phyloP scores from a whole-genome alignment of 768 basidiomycete species.

The Cubamyces lactineus region DNA sequence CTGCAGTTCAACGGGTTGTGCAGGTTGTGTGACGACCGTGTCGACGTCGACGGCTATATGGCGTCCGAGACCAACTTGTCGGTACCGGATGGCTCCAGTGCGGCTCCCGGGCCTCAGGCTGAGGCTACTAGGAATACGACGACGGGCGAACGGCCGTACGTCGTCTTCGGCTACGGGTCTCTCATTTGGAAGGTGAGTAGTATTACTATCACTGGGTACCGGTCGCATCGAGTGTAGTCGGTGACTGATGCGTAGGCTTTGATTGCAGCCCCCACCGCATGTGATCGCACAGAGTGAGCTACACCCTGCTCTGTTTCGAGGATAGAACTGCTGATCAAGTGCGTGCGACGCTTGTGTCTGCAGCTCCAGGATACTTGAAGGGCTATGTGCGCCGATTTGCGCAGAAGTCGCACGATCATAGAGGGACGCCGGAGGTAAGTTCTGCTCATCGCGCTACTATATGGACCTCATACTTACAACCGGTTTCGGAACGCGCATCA shows the following conservation, averaged over 20 bases:
- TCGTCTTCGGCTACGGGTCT: conserved; percentile 92
- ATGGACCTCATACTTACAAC: too few relatives aligned
- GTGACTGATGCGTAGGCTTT: neutral
- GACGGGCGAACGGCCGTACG: conserved; percentile 43
- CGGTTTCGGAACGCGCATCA: neutral
- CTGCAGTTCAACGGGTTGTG: too few relatives aligned
- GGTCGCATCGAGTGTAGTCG: neutral
- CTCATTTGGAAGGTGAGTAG: conserved; percentile 82
- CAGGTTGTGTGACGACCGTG: too few relatives aligned
- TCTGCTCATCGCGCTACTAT: neutral
- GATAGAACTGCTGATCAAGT: neutral
- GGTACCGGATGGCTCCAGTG: neutral
- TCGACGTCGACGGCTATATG: neutral
- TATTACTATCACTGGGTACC: too few relatives aligned
- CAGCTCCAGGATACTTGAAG: conserved; percentile 84
- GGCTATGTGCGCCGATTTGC: conserved; percentile 91
- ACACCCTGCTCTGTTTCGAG: neutral
- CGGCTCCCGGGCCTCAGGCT: neutral
- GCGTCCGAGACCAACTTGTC: neutral
- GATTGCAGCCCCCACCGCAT: conserved; percentile 77
- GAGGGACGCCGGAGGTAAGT: conserved; percentile 81
- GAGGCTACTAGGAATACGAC: too few relatives aligned
- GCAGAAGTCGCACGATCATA: conserved; percentile 90
- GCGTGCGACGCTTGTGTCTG: neutral
- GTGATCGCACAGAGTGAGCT: conserved; percentile 63